These are phyloP conservation scores for Xylaria flabelliformis DNA, from an alignment of 495 filamentous ascomycete species.

Conservation along the genomic window DNA sequence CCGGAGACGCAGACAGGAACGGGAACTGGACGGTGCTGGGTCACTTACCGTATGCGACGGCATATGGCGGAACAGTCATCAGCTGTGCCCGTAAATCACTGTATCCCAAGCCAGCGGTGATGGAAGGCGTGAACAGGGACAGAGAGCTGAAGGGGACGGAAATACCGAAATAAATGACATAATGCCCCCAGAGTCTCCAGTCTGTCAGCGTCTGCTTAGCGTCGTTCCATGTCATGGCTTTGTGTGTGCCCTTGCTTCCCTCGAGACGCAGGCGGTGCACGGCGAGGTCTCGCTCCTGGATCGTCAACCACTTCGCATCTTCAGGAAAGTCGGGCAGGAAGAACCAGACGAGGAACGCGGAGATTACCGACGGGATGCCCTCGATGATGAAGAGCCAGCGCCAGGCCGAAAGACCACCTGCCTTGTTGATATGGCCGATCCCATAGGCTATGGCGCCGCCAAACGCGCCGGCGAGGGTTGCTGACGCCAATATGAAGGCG, in stretches of 20 bases:
- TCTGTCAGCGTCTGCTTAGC: slow-evolving; percentile 73
- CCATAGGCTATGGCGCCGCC: slow-evolving; percentile 76
- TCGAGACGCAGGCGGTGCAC: slow-evolving; percentile 63
- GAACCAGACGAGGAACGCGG: slow-evolving; percentile 66
- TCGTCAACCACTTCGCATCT: slow-evolving; percentile 69
- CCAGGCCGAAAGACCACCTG: slow-evolving; percentile 72
- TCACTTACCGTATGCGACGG: slow-evolving; percentile 62
- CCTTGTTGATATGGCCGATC: slow-evolving; percentile 69
- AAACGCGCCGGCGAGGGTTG: slow-evolving; percentile 78
- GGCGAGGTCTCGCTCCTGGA: slow-evolving; percentile 68
- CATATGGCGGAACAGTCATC: slow-evolving; percentile 82
- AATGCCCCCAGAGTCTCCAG: slow-evolving; percentile 74
- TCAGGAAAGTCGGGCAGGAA: slow-evolving; percentile 83
- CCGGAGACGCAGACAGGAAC: background rate
- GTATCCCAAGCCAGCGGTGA: slow-evolving; percentile 76
- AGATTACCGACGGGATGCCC: slow-evolving; percentile 69
- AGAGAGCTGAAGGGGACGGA: slow-evolving; percentile 75
- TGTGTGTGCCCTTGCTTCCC: slow-evolving; percentile 64
- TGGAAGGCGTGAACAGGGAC: slow-evolving; percentile 80
- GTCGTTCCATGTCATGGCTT: slow-evolving; percentile 73
- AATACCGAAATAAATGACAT: slow-evolving; percentile 71
- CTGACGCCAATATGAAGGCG: slow-evolving; percentile 83
- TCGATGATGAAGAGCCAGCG: slow-evolving; percentile 81
- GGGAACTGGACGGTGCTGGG: background rate
- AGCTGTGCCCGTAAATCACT: slow-evolving; percentile 70